Base-by-base conservation (phyloP, 257 asterid species). In the Scutellaria galericulata region DNA sequence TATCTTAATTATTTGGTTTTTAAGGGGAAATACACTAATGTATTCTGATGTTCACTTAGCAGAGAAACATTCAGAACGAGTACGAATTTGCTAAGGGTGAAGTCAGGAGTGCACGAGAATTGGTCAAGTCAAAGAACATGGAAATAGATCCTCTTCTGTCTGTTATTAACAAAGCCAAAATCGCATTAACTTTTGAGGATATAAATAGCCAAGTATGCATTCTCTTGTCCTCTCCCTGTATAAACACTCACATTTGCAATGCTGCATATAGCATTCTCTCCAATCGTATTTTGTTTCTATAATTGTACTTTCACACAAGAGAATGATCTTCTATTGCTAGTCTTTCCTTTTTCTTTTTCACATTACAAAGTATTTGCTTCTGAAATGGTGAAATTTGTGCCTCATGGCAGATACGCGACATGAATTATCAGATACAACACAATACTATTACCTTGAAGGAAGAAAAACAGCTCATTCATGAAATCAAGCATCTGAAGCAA, bases 401-500 rank as follows among this genome's bases (percentile, higher is more conserved):
- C 73, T 68, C 52, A 15, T 6, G 11, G 74, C 95, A 95, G 99
- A 88, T 90, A 63, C 64, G 72, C 70, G 75, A 76, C 48, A 79
- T 88, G 88, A 96, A 90, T 68, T 86, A 78, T 82, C 82, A 77
- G 87, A 95, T 95, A 68, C 90, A 86, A 64, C 99, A 95, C 59
- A 98, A 95, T 80, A 91, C 99, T 48, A 80, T 88, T 59, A 86
- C 92, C 39, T 79, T 92, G 73, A 92, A 87, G 73, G 95, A 91
- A 82, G 99, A 95, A 83, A 92, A 95, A 42, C 88, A 83, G 56
- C 72, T 83, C 66, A 89, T 92, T 83, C 92, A 93, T 46, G 97
- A 90, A 78, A 92, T 95, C 81, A 95, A 92, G 84, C 97, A 85
- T 75, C 80, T 94, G 83, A 91, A 90, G 86, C 96, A 92, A 80